Evolutionary conservation across 331 rosid genomes (phyloP), one percentile per base, ranked within the genome.

Genomic region (Spiraea crenata): DNA sequence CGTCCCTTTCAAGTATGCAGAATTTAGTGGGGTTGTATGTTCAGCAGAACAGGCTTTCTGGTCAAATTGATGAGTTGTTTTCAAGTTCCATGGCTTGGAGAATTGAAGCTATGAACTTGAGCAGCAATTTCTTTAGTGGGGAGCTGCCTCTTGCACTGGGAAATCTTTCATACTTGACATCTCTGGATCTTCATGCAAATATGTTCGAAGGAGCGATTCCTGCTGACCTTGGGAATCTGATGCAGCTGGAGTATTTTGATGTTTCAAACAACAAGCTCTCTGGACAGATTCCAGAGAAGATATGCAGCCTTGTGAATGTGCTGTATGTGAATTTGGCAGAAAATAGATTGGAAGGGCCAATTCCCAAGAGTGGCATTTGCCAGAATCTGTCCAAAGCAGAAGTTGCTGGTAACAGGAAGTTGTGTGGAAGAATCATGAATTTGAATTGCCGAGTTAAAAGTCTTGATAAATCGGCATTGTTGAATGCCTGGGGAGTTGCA

Each of bases 11-110:
- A 4, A 74, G 77, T 50, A 81, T 95, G 84, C 89, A 81, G 82
- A 91, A 88, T 75, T 93, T 95, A 42, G 99, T 88, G 15, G 97
- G 97, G 78, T 81, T 95, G 69, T 95, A 87, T 20, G 90, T 91
- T 72, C 99, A 95, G 80, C 80, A 83, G 73, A 95, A 95, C 79
- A 84, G 67, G 82, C 86, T 95, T 61, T 89, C 90, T 6, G 96
- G 97, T 37, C 76, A 51, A 44, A 73, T 91, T 45, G 93, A 76
- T 58, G 73, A 76, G 70, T 85, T 95, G 72, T 89, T 95, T 68
- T 86, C 88, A 2, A 81, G 77, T 76, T 80, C 90, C 31, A 76
- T 87, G 73, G 72, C 80, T 17, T 95, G 99, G 99, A 95, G 89
- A 85, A 89, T 95, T n/a, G 96, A 91, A 78, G 75, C 86, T 20